Percentiles rank a stretch among this genome's conserved stretches.
These are phyloP conservation scores for Leptosphaerulina australis DNA, from an alignment of 2,329 filamentous ascomycete species.

Conservation along the genomic window DNA sequence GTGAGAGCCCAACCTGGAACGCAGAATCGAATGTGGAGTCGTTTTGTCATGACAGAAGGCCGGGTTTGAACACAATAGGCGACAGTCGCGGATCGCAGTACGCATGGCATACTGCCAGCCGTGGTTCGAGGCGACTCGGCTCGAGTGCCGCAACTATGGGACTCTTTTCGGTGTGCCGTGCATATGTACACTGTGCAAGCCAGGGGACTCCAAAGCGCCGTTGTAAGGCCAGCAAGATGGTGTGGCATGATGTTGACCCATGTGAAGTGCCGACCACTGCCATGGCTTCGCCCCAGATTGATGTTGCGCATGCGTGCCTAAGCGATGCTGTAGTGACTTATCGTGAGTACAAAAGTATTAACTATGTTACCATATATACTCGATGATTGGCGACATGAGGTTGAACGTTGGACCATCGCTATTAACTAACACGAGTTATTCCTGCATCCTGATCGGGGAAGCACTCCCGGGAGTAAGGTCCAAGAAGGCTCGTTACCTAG, in stretches of 20 bases:
- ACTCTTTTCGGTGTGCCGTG: neutral
- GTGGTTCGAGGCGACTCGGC: neutral
- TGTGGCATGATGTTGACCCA: neutral
- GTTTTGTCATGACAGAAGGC: neutral
- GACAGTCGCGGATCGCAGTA: neutral
- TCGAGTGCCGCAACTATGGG: neutral
- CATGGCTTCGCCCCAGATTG: slow-evolving; percentile 4
- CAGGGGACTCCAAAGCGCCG: neutral
- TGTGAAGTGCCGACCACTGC: slow-evolving; percentile 7
- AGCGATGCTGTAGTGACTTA: slow-evolving; percentile 21
- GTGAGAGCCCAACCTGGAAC: neutral
- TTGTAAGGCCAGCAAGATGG: slow-evolving; percentile 1
- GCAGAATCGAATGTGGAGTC: neutral
- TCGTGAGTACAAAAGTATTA: slow-evolving; percentile 13
- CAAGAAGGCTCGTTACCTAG: neutral
- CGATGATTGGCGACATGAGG: slow-evolving; percentile 22
- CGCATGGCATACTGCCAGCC: neutral
- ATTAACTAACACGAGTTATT: slow-evolving; percentile 17
- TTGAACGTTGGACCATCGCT: slow-evolving; percentile 21
- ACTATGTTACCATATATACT: slow-evolving; percentile 10
- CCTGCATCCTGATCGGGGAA: slow-evolving; percentile 24
- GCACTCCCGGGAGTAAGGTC: slow-evolving; percentile 20
- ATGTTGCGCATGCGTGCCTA: slow-evolving; percentile 24
- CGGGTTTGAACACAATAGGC: neutral
- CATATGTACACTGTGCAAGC: slow-evolving; percentile 1